Evolutionary conservation across 2,329 filamentous ascomycete species (phyloP).

Genomic region (Xylaria sp.): DNA sequence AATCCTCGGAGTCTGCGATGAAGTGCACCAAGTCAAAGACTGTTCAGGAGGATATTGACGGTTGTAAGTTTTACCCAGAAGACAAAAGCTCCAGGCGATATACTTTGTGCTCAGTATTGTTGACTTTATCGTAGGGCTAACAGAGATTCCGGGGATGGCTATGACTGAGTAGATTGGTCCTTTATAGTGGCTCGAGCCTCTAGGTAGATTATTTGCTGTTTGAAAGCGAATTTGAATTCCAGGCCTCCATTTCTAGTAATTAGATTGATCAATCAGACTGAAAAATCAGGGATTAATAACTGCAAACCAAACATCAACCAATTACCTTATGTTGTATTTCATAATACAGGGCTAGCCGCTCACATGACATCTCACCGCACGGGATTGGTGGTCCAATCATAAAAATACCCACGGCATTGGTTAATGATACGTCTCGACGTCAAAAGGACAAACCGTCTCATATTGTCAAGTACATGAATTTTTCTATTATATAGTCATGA

Average conservation of each 20-base stretch:
- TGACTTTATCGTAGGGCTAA: constrained; percentile 42
- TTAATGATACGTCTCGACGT: constrained; percentile 6
- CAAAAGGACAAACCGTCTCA: constrained; percentile 26
- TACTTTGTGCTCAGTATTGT: background rate
- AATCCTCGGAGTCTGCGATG: constrained; percentile 45
- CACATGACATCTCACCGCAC: too few relatives aligned
- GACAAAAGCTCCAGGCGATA: background rate
- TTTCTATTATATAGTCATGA: constrained; percentile 31
- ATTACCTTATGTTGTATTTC: background rate
- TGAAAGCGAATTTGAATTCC: background rate
- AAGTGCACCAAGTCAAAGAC: constrained; percentile 39
- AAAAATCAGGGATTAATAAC: background rate
- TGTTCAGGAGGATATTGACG: constrained; percentile 45
- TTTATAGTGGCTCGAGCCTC: background rate
- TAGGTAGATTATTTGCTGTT: background rate
- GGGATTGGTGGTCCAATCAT: background rate
- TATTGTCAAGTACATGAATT: constrained; percentile 30
- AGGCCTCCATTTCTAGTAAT: background rate
- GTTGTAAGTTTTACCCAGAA: constrained; percentile 44
- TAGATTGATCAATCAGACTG: background rate
- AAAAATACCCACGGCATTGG: background rate
- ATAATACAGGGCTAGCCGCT: too few relatives aligned
- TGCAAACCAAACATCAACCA: background rate
- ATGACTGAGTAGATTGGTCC: constrained; percentile 28
- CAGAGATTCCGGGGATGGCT: constrained; percentile 43